Evolutionary conservation across 768 basidiomycete genomes (phyloP).

Genomic region (Nevesoporus exiguus): DNA sequence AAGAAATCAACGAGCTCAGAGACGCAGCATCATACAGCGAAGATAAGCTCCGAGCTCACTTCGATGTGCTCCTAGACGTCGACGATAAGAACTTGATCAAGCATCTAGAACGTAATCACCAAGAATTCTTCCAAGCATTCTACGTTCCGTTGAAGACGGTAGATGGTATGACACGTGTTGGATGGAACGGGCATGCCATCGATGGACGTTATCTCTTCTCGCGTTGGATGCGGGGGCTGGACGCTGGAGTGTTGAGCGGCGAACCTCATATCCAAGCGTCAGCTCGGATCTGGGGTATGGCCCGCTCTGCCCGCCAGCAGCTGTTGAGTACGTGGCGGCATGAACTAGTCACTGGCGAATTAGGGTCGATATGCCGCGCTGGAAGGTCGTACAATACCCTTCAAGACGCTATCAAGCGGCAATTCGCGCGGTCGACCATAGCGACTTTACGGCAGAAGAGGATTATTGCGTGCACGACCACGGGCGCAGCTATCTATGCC

Average conservation of each 20-base stretch:
- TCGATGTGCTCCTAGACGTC: conserved; percentile 16
- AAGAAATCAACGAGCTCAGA: conserved; percentile 16
- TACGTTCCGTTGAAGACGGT: conserved; percentile 30
- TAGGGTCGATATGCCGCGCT: conserved; percentile 29
- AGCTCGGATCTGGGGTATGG: conserved; percentile 40
- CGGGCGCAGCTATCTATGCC: conserved; percentile 60
- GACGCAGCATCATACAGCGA: conserved; percentile 35
- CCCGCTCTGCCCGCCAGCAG: conserved; percentile 24
- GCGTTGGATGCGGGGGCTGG: conserved; percentile 42
- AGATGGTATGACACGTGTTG: conserved; percentile 48
- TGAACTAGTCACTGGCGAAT: conserved; percentile 31
- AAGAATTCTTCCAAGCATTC: conserved; percentile 44
- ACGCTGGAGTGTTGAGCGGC: conserved; percentile 42
- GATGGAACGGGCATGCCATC: conserved; percentile 37
- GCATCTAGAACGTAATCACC: conserved; percentile 44
- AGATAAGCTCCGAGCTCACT: conserved; percentile 17
- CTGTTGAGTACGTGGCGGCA: conserved; percentile 33
- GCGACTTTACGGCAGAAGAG: conserved; percentile 42
- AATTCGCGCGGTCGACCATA: conserved; percentile 32
- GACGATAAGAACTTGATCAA: conserved; percentile 33
- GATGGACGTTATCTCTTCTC: conserved; percentile 41
- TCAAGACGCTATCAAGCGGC: conserved; percentile 32
- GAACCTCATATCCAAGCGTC: conserved; percentile 26
- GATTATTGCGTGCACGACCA: conserved; percentile 68
- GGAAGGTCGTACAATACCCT: conserved; percentile 36